phyloP scores from a whole-genome alignment of 2,329 filamentous ascomycete genomes.

The Aspergillus brunneoviolaceus region DNA sequence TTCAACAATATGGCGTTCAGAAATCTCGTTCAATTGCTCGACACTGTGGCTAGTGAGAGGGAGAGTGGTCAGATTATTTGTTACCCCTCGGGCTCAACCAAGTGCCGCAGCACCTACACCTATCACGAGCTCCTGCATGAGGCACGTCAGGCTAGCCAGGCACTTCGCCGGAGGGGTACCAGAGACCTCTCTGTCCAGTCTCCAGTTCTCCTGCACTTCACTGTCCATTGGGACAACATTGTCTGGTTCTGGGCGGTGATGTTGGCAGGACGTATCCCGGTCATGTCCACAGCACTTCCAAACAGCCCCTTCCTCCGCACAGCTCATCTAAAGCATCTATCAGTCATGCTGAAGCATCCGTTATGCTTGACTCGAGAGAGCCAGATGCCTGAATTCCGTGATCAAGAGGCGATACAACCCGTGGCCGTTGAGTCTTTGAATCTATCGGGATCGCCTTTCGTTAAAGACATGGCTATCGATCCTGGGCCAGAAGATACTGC shows the following conservation, averaged over 20 bases:
- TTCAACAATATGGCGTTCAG: slow-evolving; percentile 1
- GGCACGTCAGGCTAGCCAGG: slow-evolving; percentile 12
- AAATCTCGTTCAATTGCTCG: slow-evolving; percentile 13
- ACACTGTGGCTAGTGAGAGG: slow-evolving; percentile 2
- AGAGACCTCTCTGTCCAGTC: too few species aligned
- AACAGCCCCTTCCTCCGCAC: slow-evolving; percentile 27
- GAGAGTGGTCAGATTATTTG: slow-evolving; percentile 9
- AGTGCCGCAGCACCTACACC: background rate
- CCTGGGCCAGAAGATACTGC: slow-evolving; percentile 21
- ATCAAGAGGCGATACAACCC: slow-evolving; percentile 4
- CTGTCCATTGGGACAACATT: slow-evolving; percentile 39
- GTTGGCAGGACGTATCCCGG: slow-evolving; percentile 39
- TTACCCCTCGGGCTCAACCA: slow-evolving; percentile 8
- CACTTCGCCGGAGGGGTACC: background rate
- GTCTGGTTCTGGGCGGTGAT: slow-evolving; percentile 45
- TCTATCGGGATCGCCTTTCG: background rate
- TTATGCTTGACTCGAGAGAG: slow-evolving; percentile 6
- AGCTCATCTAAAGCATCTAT: slow-evolving; percentile 33
- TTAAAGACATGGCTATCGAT: background rate
- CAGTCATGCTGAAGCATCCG: slow-evolving; percentile 12
- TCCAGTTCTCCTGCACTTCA: slow-evolving; percentile 31
- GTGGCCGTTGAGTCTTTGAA: slow-evolving; percentile 3
- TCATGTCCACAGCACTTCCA: slow-evolving; percentile 37
- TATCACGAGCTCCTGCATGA: slow-evolving; percentile 9
- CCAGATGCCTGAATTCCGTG: slow-evolving; percentile 8